Conservation (phyloP, 2,329 filamentous ascomycete genomes). For the Chaetomium strumarium region DNA sequence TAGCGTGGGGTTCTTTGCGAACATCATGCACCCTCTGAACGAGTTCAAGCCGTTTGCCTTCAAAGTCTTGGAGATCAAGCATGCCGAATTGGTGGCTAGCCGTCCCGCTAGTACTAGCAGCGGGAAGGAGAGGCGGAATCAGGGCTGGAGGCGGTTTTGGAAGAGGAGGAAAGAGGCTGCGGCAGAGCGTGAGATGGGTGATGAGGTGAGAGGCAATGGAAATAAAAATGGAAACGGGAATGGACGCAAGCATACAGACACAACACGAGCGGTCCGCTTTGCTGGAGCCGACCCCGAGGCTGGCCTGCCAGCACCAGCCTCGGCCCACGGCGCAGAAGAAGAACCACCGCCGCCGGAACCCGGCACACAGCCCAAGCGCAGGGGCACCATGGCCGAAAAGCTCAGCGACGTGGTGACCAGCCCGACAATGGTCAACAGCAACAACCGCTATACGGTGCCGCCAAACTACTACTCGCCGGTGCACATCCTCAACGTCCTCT, state of each 20-base stretch:
- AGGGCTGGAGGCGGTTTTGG: background rate
- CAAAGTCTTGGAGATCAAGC: slow-evolving; percentile 43
- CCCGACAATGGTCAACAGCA: slow-evolving; percentile 35
- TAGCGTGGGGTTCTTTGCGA: slow-evolving; percentile 56
- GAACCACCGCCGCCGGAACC: slow-evolving; percentile 3
- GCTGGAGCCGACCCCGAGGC: background rate
- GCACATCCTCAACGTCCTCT: slow-evolving; percentile 47
- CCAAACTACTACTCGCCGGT: slow-evolving; percentile 45
- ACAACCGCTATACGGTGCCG: slow-evolving; percentile 42
- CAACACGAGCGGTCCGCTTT: background rate
- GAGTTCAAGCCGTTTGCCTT: slow-evolving; percentile 43
- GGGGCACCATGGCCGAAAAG: slow-evolving; percentile 35
- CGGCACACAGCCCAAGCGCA: slow-evolving; percentile 24
- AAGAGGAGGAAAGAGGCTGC: background rate
- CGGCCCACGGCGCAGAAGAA: too few species aligned
- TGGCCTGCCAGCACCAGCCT: background rate
- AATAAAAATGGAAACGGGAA: background rate
- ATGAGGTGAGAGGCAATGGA: background rate
- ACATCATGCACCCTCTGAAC: slow-evolving; percentile 53
- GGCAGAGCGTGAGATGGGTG: background rate
- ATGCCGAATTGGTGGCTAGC: slow-evolving; percentile 31
- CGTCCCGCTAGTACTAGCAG: slow-evolving; percentile 11
- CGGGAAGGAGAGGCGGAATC: background rate
- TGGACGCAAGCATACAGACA: too few species aligned
- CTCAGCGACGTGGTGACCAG: slow-evolving; percentile 40